These are phyloP conservation scores for Themeda triandra DNA, from an alignment of 176 grass and related monocot genomes.

Conservation along the genomic window DNA sequence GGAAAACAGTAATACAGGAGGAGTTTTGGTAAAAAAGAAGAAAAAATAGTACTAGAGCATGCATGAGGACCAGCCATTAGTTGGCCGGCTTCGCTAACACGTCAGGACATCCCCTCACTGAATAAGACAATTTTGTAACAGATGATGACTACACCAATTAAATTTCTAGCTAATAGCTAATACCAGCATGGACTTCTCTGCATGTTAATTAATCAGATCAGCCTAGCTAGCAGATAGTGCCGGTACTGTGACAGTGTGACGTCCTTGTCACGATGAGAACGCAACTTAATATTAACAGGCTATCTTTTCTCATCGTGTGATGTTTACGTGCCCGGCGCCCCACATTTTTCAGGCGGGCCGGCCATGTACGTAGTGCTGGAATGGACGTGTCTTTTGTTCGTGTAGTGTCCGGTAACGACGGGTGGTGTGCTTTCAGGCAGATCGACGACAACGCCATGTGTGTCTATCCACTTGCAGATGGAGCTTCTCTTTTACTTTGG, in stretches of 20 bases:
- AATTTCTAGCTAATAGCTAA: not conserved
- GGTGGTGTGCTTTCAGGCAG: not conserved
- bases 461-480: too few relatives aligned
- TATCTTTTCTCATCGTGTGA: not conserved
- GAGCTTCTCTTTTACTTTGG: too few relatives aligned
- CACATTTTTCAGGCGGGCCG: conserved; percentile 4
- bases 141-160: not conserved
- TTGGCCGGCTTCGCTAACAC: not conserved
- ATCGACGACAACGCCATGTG: not conserved
- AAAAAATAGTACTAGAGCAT: not conserved
- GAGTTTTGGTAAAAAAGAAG: not conserved
- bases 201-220: not conserved
- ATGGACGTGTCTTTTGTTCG: not conserved
- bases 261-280: conserved; percentile 2
- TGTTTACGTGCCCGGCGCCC: not conserved
- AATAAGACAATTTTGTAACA: not conserved
- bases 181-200: not conserved
- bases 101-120: not conserved
- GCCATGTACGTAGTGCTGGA: too few relatives aligned
- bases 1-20: not conserved
- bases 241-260: not conserved
- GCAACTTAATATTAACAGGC: not conserved
- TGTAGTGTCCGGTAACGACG: not conserved
- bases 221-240: not conserved
- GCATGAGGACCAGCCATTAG: not conserved